Base-by-base conservation (phyloP, 2,329 filamentous ascomycete species). In the Cercospora sesami region DNA sequence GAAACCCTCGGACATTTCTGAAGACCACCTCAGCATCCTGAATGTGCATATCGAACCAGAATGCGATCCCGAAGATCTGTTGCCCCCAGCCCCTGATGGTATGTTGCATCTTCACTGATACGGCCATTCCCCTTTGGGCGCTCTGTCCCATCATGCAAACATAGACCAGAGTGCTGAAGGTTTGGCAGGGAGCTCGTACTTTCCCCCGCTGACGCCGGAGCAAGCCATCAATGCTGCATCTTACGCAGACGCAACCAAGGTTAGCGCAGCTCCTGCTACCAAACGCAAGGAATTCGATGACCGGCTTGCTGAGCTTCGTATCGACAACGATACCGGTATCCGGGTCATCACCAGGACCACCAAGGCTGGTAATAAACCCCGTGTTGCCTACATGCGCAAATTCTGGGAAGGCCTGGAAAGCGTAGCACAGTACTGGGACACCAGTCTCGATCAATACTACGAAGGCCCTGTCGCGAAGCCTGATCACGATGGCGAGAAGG, bases 351-450 rank as follows among this genome's bases (percentile, higher is more conserved):
- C 82, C 39, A 81, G 86, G 10, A 80, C 84, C 60, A 81, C 81
- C 12, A 79, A 78, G 26, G 79, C 82, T 21, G 82, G 82, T 4
- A 80, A 80, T 14, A 77, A 80, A 64, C 81, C 83, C 18, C 81
- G 84, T 16, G 73, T 89, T 55, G 83, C 84, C 0, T 84, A 88
- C 71, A 83, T 86, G 67, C 81, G 87, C 63, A 87, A 86, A 65
- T 89, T 90, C 76, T 90, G 85, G 83, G 81, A 83, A 62, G 84
- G 82, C 2, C 79, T 90, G 63, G 85, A 89, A 71, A 83, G 82
- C 39, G 82, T 89, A 82, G 81, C 85, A 16, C 85, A 86, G 70
- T 89, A 88, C 73, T 90, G 87, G 87, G 87, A 90, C 73, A 81
- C 80, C 45, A 87, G 83, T 67, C 74, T 85, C 59, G 87, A 90